These are phyloP conservation scores for Phytophthora megakarya DNA, from an alignment of 352 stramenopile species.

Conservation along the genomic window DNA sequence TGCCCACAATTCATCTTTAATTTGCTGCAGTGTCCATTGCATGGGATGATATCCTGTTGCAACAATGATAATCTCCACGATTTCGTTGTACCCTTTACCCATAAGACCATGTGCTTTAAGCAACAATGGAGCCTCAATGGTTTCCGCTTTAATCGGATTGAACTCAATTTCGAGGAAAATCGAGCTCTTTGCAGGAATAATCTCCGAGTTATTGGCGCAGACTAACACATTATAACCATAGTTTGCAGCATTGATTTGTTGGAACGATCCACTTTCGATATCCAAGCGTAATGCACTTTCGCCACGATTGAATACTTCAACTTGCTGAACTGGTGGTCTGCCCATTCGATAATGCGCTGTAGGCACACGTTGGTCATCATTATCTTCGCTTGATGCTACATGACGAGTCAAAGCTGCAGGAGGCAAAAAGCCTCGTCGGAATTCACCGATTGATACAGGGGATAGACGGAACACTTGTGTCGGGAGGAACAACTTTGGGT, in stretches of 20 bases:
- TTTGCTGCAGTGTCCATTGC: slow-evolving; percentile 39
- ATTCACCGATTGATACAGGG: slow-evolving; percentile 78
- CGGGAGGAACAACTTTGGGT: slow-evolving; percentile 77
- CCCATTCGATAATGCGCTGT: slow-evolving; percentile 9
- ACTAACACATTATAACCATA: slow-evolving; percentile 62
- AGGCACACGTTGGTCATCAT: slow-evolving; percentile 2
- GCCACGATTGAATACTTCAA: slow-evolving; percentile 79
- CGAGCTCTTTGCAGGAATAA: slow-evolving; percentile 64
- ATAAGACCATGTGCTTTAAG: slow-evolving; percentile 76
- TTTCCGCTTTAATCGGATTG: slow-evolving; percentile 67
- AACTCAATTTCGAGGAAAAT: slow-evolving; percentile 80
- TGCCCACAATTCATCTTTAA: slow-evolving; percentile 36
- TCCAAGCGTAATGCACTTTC: slow-evolving; percentile 74
- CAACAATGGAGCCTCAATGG: slow-evolving; percentile 54
- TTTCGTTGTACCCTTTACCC: slow-evolving; percentile 69
- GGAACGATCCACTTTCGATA: slow-evolving; percentile 57
- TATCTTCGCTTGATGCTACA: slow-evolving; percentile 1
- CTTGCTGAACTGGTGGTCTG: slow-evolving; percentile 64
- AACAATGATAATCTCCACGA: slow-evolving; percentile 62
- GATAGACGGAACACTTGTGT: slow-evolving; percentile 61
- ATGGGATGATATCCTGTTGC: slow-evolving; percentile 63
- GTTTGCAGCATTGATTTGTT: slow-evolving; percentile 56
- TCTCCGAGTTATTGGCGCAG: slow-evolving; percentile 55
- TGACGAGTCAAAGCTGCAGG: slow-evolving; percentile 12
- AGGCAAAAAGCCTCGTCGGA: slow-evolving; percentile 31